Evolutionary conservation across 768 basidiomycete species (phyloP), one percentile per base, ranked within the genome.

Genomic region (Solioccasus polychromus): DNA sequence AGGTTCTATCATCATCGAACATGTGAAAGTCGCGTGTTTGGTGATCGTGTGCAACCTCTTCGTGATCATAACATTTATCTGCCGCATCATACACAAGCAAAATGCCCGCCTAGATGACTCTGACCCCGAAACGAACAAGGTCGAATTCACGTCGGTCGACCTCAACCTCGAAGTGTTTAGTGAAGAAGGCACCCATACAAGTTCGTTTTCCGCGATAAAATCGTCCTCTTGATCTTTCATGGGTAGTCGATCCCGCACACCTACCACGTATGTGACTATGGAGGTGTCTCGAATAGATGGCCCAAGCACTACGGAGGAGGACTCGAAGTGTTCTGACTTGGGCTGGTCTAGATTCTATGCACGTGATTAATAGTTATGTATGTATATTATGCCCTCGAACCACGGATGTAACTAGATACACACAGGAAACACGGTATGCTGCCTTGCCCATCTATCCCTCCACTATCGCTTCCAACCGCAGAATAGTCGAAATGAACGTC

Each of bases 1-100:
- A 3, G 51, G 51, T 18, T 40, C 47, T 10, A 47, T 60, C 45
- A 23, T 63, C 29, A 47, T 53, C 5, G 62, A 45, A 11, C 57
- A 64, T 10, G 43, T 63, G 45, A 59, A 60, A 35, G 50, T 48
- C 24, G 52, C 39, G 19, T 52, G 44, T 25, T 47, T 52, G 14
- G 25, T 56, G 35, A 42, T 61, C 35, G 50, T 61, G 11, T 63
- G 61, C 32, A 60, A 63, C 39, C 11, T 53, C 23, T 47, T 62
- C 2, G 61, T 57, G 23, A 59, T 59, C 24, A 50, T 40, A 31
- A 41, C 51, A 9, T 61, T 54, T 25, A 17, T 53, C 22, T 63
- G 55, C 36, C 59, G 55, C 22, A 4, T 47, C 23, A 23, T 39
- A 19, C 41, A 34, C 46, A 36, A 23, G 37, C 34, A 25, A 11